These are phyloP conservation scores for Dicorynia guianensis DNA, from an alignment of 306 rosid genomes.

Conservation along the genomic window DNA sequence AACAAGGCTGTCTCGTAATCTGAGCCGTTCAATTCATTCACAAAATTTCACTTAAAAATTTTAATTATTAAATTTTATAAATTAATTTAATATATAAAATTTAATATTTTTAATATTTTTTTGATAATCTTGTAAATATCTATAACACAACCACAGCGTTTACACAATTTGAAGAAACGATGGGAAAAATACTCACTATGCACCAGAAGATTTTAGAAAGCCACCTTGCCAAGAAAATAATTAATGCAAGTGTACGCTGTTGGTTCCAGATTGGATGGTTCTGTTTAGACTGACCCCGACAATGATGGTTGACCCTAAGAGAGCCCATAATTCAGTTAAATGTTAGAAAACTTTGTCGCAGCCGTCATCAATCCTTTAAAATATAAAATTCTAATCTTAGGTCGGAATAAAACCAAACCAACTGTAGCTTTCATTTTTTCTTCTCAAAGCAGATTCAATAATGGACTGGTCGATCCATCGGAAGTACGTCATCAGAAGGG, in stretches of 20 bases:
- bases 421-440: conserved; percentile 13
- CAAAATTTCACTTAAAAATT: too few species aligned
- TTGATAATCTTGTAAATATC: too few species aligned
- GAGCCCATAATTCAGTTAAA: too few species aligned
- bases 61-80: too few species aligned
- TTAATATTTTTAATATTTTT: too few species aligned
- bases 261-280: conserved; percentile 22
- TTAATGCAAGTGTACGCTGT: conserved; percentile 29
- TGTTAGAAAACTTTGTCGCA: conserved; percentile 40
- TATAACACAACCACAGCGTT: too few species aligned
- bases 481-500: not conserved
- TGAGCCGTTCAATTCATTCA: too few species aligned
- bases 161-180: not conserved
- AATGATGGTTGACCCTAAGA: conserved; percentile 32
- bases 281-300: conserved; percentile 30
- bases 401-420: conserved; percentile 33
- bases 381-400: conserved; percentile 23
- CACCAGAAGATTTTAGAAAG: conserved; percentile 25
- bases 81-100: too few species aligned
- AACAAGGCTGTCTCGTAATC: too few species aligned
- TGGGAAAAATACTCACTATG: not conserved
- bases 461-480: conserved; percentile 18
- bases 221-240: conserved; percentile 35
- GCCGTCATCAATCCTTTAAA: conserved; percentile 43
- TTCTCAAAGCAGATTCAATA: conserved; percentile 21